A percentile compares a stretch with the other conserved stretches of the same genome.
Conservation (phyloP, 164 flowering plant genomes). For the Vitis amurensis region DNA sequence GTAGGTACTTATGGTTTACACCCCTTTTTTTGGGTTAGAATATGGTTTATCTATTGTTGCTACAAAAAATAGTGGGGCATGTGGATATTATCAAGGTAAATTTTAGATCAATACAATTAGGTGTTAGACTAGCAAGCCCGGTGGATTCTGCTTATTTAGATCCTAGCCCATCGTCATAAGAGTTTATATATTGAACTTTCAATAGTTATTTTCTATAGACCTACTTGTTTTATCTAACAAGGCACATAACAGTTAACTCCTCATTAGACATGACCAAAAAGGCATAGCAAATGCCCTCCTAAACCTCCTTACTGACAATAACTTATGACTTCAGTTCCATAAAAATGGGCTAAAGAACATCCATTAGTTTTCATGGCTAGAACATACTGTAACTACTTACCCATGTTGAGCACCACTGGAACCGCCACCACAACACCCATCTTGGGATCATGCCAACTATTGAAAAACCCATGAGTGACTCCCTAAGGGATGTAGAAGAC, state of each 20-base stretch:
- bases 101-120: no score
- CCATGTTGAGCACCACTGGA: constrained; percentile 60
- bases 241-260: constrained; percentile 69
- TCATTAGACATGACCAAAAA: constrained; percentile 67
- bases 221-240: constrained; percentile 11
- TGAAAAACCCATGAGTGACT: constrained; percentile 82
- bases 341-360: constrained; percentile 70
- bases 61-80: constrained; percentile 78
- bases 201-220: no score
- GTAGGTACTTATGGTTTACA: constrained; percentile 80
- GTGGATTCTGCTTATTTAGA: no score
- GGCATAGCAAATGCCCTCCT: constrained; percentile 70
- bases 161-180: no score
- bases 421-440: constrained; percentile 61
- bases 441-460: constrained; percentile 40
- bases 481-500: constrained; percentile 72
- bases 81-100: constrained; percentile 74
- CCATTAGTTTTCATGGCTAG: constrained; percentile 80
- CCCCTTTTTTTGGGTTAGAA: no score
- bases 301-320: constrained; percentile 75
- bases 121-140: no score
- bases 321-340: constrained; percentile 64
- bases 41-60: constrained; percentile 42
- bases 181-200: no score
- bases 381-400: constrained; percentile 74